These are phyloP conservation scores for Bipolaris bicolor DNA, from an alignment of 2,329 filamentous ascomycete genomes.

Conservation along the genomic window DNA sequence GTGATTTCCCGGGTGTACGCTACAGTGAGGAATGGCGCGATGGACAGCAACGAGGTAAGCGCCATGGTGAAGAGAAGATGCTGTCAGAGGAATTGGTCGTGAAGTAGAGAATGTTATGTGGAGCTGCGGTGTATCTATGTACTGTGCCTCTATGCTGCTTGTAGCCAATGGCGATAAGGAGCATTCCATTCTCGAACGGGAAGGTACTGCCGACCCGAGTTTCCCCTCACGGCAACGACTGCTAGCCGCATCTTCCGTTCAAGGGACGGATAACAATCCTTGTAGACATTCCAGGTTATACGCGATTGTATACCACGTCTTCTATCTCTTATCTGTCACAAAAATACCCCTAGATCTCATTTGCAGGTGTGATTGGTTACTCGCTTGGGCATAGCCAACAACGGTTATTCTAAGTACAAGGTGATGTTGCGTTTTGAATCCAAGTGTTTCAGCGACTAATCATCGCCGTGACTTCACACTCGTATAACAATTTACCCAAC, in stretches of 20 bases:
- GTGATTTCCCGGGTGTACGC: slow-evolving; percentile 49
- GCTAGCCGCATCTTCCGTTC: slow-evolving; percentile 11
- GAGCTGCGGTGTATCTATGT: not conserved
- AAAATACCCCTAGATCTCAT: no score
- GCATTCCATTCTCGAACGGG: slow-evolving; percentile 12
- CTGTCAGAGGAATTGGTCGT: not conserved
- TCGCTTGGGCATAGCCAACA: no score
- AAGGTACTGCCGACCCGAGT: slow-evolving; percentile 20
- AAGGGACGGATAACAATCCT: slow-evolving; percentile 3
- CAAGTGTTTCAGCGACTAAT: slow-evolving; percentile 9
- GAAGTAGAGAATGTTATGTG: not conserved
- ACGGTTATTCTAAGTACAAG: no score
- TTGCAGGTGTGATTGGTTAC: no score
- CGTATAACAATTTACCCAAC: slow-evolving; percentile 39
- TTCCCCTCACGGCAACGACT: slow-evolving; percentile 13
- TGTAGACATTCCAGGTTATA: not conserved
- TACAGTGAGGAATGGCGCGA: not conserved
- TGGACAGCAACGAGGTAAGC: not conserved
- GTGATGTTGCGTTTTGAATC: no score
- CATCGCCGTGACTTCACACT: slow-evolving; percentile 44
- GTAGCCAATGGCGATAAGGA: slow-evolving; percentile 8
- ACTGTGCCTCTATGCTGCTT: slow-evolving; percentile 4
- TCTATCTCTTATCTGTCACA: no score
- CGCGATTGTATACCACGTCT: no score
- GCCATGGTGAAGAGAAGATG: slow-evolving; percentile 1